These are phyloP conservation scores for Butyriboletus loyo DNA, from an alignment of 768 basidiomycete species.

Conservation along the genomic window DNA sequence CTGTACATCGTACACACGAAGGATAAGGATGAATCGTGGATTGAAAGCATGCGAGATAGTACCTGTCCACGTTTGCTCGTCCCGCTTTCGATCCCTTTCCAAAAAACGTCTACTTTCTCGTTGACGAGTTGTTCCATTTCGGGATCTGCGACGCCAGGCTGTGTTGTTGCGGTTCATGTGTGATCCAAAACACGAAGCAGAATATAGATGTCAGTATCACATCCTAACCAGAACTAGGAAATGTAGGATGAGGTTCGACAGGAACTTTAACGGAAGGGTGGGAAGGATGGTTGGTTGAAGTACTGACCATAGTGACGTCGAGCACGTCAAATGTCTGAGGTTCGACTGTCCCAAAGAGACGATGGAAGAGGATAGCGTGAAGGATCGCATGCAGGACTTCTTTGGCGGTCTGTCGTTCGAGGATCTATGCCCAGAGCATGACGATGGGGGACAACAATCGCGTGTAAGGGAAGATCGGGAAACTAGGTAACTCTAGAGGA, in stretches of 20 bases:
- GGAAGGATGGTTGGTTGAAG: neutral
- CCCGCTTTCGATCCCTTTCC: constrained; percentile 69
- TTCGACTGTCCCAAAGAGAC: constrained; percentile 76
- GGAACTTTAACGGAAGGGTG: neutral
- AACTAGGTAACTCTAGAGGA: neutral
- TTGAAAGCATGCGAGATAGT: neutral
- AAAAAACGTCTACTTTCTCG: constrained; percentile 75
- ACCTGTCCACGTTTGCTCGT: constrained; percentile 70
- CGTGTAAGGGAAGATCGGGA: neutral
- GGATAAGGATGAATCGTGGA: constrained; percentile 18
- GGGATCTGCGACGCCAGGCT: constrained; percentile 78
- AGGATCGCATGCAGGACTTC: constrained; percentile 74
- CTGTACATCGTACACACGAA: constrained; percentile 20
- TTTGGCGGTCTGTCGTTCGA: constrained; percentile 69
- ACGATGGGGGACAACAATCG: neutral
- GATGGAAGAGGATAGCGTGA: constrained; percentile 82
- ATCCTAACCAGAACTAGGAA: neutral
- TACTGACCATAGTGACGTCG: constrained; percentile 77
- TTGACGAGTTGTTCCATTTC: constrained; percentile 69
- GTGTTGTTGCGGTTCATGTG: neutral
- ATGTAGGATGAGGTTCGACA: neutral
- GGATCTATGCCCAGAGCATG: constrained; percentile 45
- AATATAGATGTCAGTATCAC: neutral
- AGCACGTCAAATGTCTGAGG: constrained; percentile 75
- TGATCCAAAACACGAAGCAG: neutral